These are phyloP conservation scores for Gonapodya sp. DNA, from an alignment of 192 early-diverging fungal genomes.

Conservation along the genomic window DNA sequence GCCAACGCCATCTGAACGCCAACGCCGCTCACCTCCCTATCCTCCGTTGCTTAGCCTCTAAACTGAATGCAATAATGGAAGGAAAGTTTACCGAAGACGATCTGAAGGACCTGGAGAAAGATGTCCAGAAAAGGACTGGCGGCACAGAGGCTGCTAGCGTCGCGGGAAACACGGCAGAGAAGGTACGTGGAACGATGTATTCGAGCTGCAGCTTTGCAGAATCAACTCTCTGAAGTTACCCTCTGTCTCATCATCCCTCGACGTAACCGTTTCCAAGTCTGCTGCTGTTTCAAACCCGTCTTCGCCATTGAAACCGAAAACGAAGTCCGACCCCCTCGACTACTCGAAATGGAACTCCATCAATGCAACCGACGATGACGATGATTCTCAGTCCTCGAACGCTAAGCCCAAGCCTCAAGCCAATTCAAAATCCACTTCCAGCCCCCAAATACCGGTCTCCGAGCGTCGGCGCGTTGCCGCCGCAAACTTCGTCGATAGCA, in stretches of 20 bases:
- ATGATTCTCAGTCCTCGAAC: not conserved
- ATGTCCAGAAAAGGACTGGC: not conserved
- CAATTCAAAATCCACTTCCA: not conserved
- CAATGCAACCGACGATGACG: not conserved
- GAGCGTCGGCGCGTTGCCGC: not conserved
- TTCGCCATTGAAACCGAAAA: not conserved
- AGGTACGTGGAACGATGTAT: not conserved
- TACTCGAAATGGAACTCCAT: not conserved
- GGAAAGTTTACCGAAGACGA: not conserved
- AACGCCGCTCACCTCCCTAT: no score
- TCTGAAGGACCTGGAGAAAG: not conserved
- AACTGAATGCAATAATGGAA: not conserved
- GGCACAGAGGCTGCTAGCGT: no score
- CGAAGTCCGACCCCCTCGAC: not conserved
- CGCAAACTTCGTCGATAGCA: not conserved
- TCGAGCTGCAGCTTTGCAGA: not conserved
- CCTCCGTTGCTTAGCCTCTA: not conserved
- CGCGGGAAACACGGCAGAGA: no score
- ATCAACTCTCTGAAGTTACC: not conserved
- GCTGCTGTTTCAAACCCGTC: not conserved
- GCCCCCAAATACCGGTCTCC: not conserved
- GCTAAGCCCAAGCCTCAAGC: no score
- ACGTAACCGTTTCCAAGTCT: not conserved
- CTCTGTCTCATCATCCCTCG: no score
- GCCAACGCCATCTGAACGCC: no score